These are phyloP conservation scores for Prosopis cineraria DNA, from an alignment of 306 rosid genomes.

Conservation along the genomic window DNA sequence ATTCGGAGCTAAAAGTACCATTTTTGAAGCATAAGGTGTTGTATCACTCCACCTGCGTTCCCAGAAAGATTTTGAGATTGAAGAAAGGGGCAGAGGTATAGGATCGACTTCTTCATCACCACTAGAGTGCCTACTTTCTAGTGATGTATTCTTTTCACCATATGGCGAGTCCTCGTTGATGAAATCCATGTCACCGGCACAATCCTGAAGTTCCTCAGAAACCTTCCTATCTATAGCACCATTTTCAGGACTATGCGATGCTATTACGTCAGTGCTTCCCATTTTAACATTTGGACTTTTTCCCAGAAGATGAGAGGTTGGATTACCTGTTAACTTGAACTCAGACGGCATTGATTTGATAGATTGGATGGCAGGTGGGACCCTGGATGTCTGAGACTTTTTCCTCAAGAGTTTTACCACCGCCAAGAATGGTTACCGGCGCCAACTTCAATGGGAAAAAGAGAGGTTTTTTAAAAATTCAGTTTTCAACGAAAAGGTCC, in stretches of 20 bases:
- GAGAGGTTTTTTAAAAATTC: conserved; percentile 38
- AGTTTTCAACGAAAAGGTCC: conserved; percentile 45
- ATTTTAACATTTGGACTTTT: conserved; percentile 41
- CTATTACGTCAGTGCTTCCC: conserved; percentile 40
- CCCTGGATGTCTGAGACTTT: conserved; percentile 62
- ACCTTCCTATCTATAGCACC: conserved; percentile 48
- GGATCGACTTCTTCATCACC: conserved; percentile 66
- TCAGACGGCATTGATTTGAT: conserved; percentile 73
- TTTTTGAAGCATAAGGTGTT: conserved; percentile 72
- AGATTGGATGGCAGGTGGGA: conserved; percentile 56
- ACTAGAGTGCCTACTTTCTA: conserved; percentile 51
- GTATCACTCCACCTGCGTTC: conserved; percentile 88
- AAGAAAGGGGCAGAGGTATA: conserved; percentile 54
- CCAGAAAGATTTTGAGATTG: conserved; percentile 56
- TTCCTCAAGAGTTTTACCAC: conserved; percentile 52
- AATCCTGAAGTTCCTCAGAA: conserved; percentile 42
- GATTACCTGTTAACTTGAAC: conserved; percentile 51
- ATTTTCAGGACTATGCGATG: conserved; percentile 56
- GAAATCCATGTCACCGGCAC: conserved; percentile 53
- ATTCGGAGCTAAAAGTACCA: conserved; percentile 57
- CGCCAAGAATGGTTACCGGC: conserved; percentile 41
- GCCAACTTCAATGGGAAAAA: conserved; percentile 41
- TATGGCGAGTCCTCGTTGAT: conserved; percentile 85
- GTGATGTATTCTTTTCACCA: conserved; percentile 40
- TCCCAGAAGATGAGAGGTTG: conserved; percentile 42